A percentile compares a stretch with the other conserved stretches of the same genome.
Conservation (phyloP, 768 basidiomycete genomes). For the Xerocomellus amylosporus region DNA sequence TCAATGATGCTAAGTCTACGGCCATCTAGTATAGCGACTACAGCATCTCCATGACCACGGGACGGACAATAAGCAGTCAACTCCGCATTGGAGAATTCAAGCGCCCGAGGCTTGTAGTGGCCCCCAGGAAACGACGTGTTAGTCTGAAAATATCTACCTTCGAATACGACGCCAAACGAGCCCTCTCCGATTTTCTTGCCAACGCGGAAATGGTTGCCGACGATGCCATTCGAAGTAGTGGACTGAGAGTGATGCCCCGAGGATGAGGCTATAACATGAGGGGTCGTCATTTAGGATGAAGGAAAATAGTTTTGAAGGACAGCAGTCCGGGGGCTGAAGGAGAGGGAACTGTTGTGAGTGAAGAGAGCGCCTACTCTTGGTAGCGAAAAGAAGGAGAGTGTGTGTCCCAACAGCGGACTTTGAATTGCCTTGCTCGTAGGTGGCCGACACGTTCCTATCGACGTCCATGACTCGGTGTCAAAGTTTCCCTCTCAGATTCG, state of each 20-base stretch:
- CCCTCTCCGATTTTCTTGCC: conserved; percentile 99
- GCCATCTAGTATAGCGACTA: conserved; percentile 6
- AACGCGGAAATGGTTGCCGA: conserved; percentile 80
- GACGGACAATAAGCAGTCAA: conserved; percentile 4
- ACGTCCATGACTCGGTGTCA: background rate
- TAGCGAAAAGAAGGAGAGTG: conserved; percentile 29
- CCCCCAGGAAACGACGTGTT: background rate
- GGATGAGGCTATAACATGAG: conserved; percentile 81
- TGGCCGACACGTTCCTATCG: conserved; percentile 30
- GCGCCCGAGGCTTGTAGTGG: conserved; percentile 10
- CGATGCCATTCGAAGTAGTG: conserved; percentile 64
- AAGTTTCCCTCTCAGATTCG: background rate
- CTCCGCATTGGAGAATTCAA: conserved; percentile 4
- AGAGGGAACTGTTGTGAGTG: conserved; percentile 22
- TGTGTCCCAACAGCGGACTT: conserved; percentile 31
- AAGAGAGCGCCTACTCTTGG: conserved; percentile 22
- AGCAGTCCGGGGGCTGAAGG: conserved; percentile 32
- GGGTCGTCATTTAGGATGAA: conserved; percentile 59
- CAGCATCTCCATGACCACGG: conserved; percentile 3
- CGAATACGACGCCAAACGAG: conserved; percentile 96
- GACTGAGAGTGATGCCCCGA: conserved; percentile 65
- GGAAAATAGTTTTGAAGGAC: conserved; percentile 10
- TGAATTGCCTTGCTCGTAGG: conserved; percentile 23
- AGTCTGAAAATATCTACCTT: conserved; percentile 56
- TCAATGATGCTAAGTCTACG: background rate